Evolutionary conservation across 169 alveolate genomes (phyloP).

Genomic region (Eimeria necatrix): DNA sequence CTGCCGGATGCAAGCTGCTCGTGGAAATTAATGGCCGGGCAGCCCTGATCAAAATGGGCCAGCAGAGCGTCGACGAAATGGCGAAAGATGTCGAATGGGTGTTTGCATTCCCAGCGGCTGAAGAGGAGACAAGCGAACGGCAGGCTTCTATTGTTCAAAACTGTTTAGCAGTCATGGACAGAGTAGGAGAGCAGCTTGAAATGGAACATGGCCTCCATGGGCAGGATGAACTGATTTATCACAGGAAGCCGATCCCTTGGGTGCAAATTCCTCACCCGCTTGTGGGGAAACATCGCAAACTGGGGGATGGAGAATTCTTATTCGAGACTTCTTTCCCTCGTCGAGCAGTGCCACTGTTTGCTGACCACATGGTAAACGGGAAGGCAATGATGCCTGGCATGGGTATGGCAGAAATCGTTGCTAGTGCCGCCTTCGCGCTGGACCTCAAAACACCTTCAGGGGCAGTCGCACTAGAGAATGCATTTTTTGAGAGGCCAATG

Average conservation of each 20-base stretch:
- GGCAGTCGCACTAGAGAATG: slow-evolving; percentile 79
- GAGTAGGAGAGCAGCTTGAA: slow-evolving; percentile 63
- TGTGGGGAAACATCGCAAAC: slow-evolving; percentile 77
- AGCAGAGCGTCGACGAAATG: slow-evolving; percentile 78
- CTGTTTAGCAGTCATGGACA: slow-evolving; percentile 38
- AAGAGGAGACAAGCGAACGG: slow-evolving; percentile 69
- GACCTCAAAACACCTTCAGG: slow-evolving; percentile 75
- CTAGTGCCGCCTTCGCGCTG: slow-evolving; percentile 84
- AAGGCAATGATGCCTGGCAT: slow-evolving; percentile 87
- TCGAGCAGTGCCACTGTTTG: slow-evolving; percentile 83
- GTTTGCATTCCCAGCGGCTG: slow-evolving; percentile 56
- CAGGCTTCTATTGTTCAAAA: slow-evolving; percentile 7
- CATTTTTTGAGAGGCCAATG: slow-evolving; percentile 83
- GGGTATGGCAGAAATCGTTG: slow-evolving; percentile 86
- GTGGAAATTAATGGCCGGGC: slow-evolving; percentile 80
- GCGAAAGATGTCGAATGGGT: slow-evolving; percentile 82
- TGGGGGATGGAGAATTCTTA: slow-evolving; percentile 65
- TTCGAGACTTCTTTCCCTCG: slow-evolving; percentile 83
- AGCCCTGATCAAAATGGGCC: slow-evolving; percentile 77
- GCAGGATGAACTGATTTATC: slow-evolving; percentile 73
- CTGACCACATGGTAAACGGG: slow-evolving; percentile 87
- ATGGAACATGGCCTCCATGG: slow-evolving; percentile 77
- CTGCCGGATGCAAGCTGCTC: slow-evolving; percentile 80
- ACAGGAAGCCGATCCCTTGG: slow-evolving; percentile 87
- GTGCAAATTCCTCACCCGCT: slow-evolving; percentile 85